These are phyloP conservation scores for Smittium mucronatum DNA, from an alignment of 371 early-diverging fungal species.

Conservation along the genomic window DNA sequence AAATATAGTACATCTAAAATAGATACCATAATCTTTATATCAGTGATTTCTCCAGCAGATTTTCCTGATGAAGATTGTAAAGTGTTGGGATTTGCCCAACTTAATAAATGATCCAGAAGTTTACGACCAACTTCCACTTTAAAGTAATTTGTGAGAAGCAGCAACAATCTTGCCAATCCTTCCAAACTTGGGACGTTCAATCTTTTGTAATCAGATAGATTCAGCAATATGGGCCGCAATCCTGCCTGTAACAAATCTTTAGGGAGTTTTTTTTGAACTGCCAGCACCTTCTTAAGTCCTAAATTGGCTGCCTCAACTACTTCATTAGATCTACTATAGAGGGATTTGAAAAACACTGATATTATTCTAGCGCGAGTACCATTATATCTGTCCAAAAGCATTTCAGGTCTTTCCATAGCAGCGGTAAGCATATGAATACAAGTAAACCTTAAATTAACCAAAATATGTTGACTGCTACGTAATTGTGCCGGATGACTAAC, in stretches of 20 bases:
- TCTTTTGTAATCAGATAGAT: conserved; percentile 83
- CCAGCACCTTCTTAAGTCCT: conserved; percentile 79
- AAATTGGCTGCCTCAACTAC: conserved; percentile 90
- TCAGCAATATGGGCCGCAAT: conserved; percentile 85
- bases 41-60: conserved; percentile 74
- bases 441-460: conserved; percentile 79
- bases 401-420: conserved; percentile 71
- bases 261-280: conserved; percentile 80
- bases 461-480: conserved; percentile 58
- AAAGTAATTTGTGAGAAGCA: conserved; percentile 91
- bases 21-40: conserved; percentile 84
- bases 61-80: conserved; percentile 67
- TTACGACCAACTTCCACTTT: conserved; percentile 96
- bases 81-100: conserved; percentile 79
- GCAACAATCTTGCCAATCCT: conserved; percentile 82
- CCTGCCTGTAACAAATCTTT: conserved; percentile 95
- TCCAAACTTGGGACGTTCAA: conserved; percentile 85
- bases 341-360: conserved; percentile 92
- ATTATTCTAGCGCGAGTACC: conserved; percentile 78
- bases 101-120: conserved; percentile 85
- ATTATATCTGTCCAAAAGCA: conserved; percentile 51
- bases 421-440: conserved; percentile 90
- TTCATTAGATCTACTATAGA: conserved; percentile 82
- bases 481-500: conserved; percentile 70
- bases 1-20: conserved; percentile 87